Evolutionary conservation across 2,329 filamentous ascomycete genomes (phyloP).

Genomic region (Penicillium crustosum): DNA sequence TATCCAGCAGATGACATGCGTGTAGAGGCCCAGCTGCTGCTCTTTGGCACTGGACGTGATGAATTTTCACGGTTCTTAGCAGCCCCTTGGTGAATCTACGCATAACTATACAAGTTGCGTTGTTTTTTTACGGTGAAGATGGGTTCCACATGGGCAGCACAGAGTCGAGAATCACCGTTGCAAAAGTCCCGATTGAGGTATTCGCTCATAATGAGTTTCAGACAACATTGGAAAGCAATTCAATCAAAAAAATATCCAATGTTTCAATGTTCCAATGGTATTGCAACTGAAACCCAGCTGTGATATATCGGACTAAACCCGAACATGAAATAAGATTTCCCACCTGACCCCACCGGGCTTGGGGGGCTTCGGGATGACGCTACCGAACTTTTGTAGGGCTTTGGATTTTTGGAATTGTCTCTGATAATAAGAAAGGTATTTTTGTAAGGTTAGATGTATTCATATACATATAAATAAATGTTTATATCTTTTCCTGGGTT

Average conservation of each 20-base stretch:
- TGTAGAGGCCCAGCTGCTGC: background rate
- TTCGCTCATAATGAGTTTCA: background rate
- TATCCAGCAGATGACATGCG: background rate
- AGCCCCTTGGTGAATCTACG: background rate
- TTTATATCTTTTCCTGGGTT: background rate
- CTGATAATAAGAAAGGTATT: background rate
- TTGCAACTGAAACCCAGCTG: too few species aligned
- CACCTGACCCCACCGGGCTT: background rate
- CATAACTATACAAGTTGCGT: background rate
- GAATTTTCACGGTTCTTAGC: background rate
- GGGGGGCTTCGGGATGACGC: background rate
- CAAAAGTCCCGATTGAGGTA: background rate
- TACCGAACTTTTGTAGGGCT: background rate
- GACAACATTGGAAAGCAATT: background rate
- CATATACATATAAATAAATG: too few species aligned
- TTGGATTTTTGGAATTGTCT: background rate
- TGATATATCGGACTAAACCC: background rate
- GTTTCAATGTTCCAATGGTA: too few species aligned
- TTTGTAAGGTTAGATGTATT: background rate
- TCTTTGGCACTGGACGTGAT: background rate
- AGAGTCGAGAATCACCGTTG: background rate
- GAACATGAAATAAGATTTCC: background rate
- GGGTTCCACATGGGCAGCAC: constrained; percentile 1
- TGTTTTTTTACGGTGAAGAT: background rate
- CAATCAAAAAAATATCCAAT: background rate